Evolutionary conservation across 2,329 filamentous ascomycete genomes (phyloP), one percentile per base, ranked within the genome.

Genomic region (Rhynchosporium agropyri): DNA sequence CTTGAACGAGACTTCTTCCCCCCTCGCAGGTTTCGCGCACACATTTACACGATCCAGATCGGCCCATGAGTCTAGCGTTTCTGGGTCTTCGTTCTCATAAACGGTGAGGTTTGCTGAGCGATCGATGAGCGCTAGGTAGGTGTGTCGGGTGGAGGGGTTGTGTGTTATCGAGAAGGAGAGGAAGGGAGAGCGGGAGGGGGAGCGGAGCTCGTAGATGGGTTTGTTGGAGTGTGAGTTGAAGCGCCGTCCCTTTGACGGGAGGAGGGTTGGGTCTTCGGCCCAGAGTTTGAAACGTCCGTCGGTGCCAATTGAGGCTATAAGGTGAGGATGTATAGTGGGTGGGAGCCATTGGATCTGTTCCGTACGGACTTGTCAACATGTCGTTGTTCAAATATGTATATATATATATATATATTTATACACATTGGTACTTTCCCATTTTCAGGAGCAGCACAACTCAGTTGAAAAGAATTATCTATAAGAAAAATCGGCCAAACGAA

Each of bases 281-380:
- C 94, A 98, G 68, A 98, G 83, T 74, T 92, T 91, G 80, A 96
- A 92, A 75, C 89, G 88, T 72, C 94, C 91, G 72, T 97, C 94
- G 72, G 94, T 90, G 66, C 91, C 92, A 64, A 97, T 89, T 60
- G 90, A 96, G 62, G 89, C 93, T 69, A 98, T 81, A 71, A 96
- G 85, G 73, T 95, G 87, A 43, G 86, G 92, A 69, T 95, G 95
- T 64, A 95, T 88, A 67, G 91, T 94, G 0, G 92, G 90, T 0
- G 92, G 91, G 62, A 96, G 90, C 93, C 94, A 98, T 81, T 95
- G 91, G 60, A 96, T 87, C 91, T 94, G 73, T 65, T 63, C 54
- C 20, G 33, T 33, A 13, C 20, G 42, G 42, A 40, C 10, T 9
- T 61, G 51, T 58, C 13, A 61, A 48, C 9, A 48, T n/a, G 57